A percentile compares a stretch with the other conserved stretches of the same genome.
Evolutionary conservation across 805 yeast species (phyloP).

Genomic region (Debaryomyces maramus): DNA sequence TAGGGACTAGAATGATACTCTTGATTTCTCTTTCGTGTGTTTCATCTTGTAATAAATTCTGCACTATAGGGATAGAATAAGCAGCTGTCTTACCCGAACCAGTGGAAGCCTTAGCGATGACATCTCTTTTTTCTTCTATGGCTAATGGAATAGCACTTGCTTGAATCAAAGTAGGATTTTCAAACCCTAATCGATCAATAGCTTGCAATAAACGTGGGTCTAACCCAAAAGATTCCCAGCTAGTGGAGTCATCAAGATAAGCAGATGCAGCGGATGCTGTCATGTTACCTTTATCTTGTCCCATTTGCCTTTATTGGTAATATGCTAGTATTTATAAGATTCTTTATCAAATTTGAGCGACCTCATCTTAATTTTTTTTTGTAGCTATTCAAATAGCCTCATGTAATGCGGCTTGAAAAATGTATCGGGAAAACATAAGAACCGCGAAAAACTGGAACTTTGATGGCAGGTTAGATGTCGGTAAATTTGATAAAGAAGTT

Average conservation of each 20-base stretch:
- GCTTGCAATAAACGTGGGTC: conserved; percentile 88
- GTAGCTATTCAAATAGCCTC: neutral
- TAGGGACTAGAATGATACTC: conserved; percentile 84
- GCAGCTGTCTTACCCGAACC: conserved; percentile 97
- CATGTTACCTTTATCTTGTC: conserved; percentile 4
- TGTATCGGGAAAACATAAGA: too few relatives aligned
- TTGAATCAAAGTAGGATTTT: conserved; percentile 87
- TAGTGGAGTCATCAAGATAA: conserved; percentile 65
- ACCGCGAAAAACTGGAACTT: too few relatives aligned
- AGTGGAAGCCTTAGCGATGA: conserved; percentile 90
- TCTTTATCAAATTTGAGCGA: conserved; percentile 1
- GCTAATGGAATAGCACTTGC: conserved; percentile 91
- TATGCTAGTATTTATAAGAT: neutral
- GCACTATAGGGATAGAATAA: conserved; percentile 82
- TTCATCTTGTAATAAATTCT: conserved; percentile 58
- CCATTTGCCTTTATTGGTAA: conserved; percentile 2
- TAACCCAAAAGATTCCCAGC: conserved; percentile 74
- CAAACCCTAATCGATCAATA: conserved; percentile 73
- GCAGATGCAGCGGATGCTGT: conserved; percentile 58
- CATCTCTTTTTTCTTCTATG: conserved; percentile 83
- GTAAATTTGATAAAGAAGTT: too few relatives aligned
- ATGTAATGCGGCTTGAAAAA: conserved; percentile 7
- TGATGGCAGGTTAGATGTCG: too few relatives aligned
- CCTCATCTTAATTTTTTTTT: conserved; percentile 7
- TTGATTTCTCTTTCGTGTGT: conserved; percentile 35